Conservation (phyloP, 2,329 filamentous ascomycete species). For the Metarhizium guizhouense region DNA sequence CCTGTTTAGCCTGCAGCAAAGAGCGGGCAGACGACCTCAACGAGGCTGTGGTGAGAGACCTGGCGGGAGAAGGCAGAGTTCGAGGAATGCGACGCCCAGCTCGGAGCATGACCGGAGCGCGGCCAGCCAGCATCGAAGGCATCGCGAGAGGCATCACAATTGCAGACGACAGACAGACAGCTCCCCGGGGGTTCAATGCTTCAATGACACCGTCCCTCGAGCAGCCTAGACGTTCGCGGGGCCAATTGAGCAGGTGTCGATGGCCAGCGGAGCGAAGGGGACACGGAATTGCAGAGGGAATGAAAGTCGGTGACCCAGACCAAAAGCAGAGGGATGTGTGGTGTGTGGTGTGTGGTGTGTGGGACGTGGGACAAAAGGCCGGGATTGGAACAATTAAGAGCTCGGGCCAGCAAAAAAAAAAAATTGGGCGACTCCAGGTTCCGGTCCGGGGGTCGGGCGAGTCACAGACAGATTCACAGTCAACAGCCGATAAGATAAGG, state of each 20-base stretch:
- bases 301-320: conserved; percentile 16
- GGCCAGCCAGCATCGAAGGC: conserved; percentile 38
- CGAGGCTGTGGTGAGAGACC: conserved; percentile 32
- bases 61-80: conserved; percentile 32
- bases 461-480: conserved; percentile 6
- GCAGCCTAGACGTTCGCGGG: conserved; percentile 21
- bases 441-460: conserved; percentile 1
- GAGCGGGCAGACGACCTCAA: conserved; percentile 23
- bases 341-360: neutral
- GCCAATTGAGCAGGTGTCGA: conserved; percentile 18
- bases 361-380: neutral
- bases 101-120: conserved; percentile 49
- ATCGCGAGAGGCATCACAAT: conserved; percentile 30
- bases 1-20: conserved; percentile 21
- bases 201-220: conserved; percentile 25
- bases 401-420: conserved; percentile 16
- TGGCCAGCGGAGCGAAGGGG: conserved; percentile 5
- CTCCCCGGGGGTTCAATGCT: conserved; percentile 25
- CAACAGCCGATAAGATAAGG: conserved; percentile 8
- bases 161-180: neutral
- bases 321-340: neutral
- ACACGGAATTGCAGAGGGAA: conserved; percentile 3
- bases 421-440: conserved; percentile 9
- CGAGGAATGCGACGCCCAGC: conserved; percentile 41
- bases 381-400: conserved; percentile 5